Base-by-base conservation (phyloP, 1,139 yeast genomes). In the Pichia sp. region DNA sequence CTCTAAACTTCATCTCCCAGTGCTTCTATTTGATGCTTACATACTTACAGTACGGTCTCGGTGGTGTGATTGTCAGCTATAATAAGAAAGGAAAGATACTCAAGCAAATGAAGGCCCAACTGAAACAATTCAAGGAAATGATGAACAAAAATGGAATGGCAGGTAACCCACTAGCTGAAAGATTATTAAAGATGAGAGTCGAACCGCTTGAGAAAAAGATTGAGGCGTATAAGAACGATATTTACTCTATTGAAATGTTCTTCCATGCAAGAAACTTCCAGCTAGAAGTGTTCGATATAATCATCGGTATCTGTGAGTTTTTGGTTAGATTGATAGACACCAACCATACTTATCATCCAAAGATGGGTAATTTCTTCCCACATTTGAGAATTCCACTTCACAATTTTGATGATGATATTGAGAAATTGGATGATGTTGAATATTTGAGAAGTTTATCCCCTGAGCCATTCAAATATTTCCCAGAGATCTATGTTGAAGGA, bases 401-500 rank as follows among this genome's bases (percentile, higher is more conserved):
- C 37, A 70, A 69, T 46, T 47, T 56, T 11, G 59, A 55, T 22
- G 64, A 69, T 24, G 71, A 74, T 28, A 64, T 67, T 21, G 73
- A 78, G 43, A 75, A 80, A 44, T 74, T 81, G 33, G 91, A 81
- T 50, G 82, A 80, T 56, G 74, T 76, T 22, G 88, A 80, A 32
- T 77, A 69, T 48, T 64, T 81, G 48, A 72, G 81, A 50, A 62
- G 70, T 6, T 64, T 76, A 45, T 69, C 88, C 0, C 88, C 91
- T 6, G 52, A 58, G n/a, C 93, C 93, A 3, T 86, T 88, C 71
- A 80, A 76, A 50, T 83, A 72, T 53, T 81, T 69, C 44, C 99
- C 99, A 0, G 98, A 91, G 58, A 85, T 75, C 53, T 66, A 83
- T 39, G 60, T 91, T 22, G 97, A 91, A 55, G 93, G 94, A 2